A percentile compares a stretch with the other conserved stretches of the same genome.
Conservation (phyloP, 2,329 filamentous ascomycete genomes). For the Aspergillus cejpii region DNA sequence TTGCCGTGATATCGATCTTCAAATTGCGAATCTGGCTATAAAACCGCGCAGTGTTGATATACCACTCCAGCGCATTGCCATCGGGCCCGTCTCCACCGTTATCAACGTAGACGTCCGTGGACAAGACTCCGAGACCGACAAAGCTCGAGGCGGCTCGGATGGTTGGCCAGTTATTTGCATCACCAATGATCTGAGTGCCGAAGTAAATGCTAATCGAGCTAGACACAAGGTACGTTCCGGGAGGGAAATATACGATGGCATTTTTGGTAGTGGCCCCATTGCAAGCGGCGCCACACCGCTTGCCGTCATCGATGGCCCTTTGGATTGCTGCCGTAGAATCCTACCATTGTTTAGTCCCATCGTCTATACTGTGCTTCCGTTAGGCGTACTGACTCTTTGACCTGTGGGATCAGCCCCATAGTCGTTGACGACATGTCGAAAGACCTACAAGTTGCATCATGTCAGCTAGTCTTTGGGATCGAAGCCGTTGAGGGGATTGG, state of each 20-base stretch:
- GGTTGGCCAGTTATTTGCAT: constrained; percentile 46
- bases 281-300: constrained; percentile 13
- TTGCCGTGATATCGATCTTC: constrained; percentile 58
- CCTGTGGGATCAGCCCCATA: constrained; percentile 10
- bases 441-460: constrained; percentile 5
- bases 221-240: constrained; percentile 29
- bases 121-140: constrained; percentile 71
- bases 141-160: constrained; percentile 54
- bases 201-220: constrained; percentile 14
- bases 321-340: constrained; percentile 33
- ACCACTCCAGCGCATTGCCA: constrained; percentile 50
- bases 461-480: not conserved
- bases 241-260: constrained; percentile 52
- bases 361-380: not conserved
- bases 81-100: constrained; percentile 5
- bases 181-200: constrained; percentile 16
- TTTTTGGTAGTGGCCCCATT: constrained; percentile 16
- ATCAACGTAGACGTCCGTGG: constrained; percentile 65
- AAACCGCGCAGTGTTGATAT: constrained; percentile 52
- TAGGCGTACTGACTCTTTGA: not conserved
- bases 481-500: not conserved
- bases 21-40: constrained; percentile 62
- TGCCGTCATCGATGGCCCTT: constrained; percentile 30
- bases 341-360: not conserved
- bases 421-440: constrained; percentile 9